phyloP scores from a whole-genome alignment of 75 land plant genomes.

The Selaginella tamariscina region DNA sequence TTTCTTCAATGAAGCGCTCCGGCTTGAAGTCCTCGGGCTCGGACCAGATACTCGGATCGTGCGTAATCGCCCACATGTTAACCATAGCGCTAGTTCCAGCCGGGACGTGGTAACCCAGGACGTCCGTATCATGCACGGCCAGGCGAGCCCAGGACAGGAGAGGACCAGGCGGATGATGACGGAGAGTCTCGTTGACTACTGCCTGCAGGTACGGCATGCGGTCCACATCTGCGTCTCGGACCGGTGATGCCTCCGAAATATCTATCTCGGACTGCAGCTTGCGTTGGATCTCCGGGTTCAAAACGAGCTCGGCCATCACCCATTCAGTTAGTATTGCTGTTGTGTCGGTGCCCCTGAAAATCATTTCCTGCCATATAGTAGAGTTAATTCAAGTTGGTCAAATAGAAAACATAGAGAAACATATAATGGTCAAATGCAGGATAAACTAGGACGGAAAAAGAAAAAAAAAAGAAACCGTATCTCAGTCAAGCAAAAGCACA shows the following conservation, averaged over 20 bases:
- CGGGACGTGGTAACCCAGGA: slow-evolving; percentile 1
- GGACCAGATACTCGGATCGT: slow-evolving; percentile 4
- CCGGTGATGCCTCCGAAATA: neutral
- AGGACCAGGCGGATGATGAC: slow-evolving; percentile 7
- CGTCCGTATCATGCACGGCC: neutral
- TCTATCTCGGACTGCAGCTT: slow-evolving; percentile 1
- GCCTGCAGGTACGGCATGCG: slow-evolving; percentile 5
- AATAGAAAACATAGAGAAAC: neutral
- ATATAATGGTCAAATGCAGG: no score
- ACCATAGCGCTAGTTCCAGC: slow-evolving; percentile 10
- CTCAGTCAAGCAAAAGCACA: neutral
- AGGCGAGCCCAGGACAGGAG: slow-evolving; percentile 10
- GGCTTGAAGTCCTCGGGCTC: slow-evolving; percentile 1
- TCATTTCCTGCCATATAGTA: slow-evolving; percentile 5
- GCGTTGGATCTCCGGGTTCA: neutral
- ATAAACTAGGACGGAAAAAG: no score
- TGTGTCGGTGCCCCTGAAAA: slow-evolving; percentile 8
- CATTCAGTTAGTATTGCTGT: slow-evolving; percentile 1
- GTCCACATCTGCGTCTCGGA: neutral
- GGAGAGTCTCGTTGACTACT: slow-evolving; percentile 7
- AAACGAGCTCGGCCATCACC: slow-evolving; percentile 1
- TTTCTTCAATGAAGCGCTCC: neutral
- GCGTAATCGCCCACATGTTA: slow-evolving; percentile 12
- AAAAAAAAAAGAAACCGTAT: neutral
- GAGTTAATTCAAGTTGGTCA: neutral